Evolutionary conservation across 208 protist species (phyloP).

Genomic region (Porcisia deanei): DNA sequence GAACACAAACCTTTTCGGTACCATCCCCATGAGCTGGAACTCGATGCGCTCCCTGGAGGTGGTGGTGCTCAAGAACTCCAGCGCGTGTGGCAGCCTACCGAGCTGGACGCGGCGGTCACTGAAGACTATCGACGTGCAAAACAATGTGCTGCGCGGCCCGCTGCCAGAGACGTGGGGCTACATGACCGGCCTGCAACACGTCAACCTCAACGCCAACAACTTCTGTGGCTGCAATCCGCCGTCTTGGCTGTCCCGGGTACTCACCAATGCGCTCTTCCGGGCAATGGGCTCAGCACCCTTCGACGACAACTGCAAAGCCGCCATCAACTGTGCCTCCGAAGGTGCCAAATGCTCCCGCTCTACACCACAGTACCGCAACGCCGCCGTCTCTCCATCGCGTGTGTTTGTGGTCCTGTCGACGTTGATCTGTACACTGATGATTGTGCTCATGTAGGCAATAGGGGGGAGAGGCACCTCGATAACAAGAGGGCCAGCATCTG

Average conservation of each 20-base stretch:
- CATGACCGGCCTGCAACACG: constrained; percentile 9
- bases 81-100: constrained; percentile 27
- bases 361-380: constrained; percentile 7
- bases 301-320: constrained; percentile 2
- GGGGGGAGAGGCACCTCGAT: background rate
- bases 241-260: constrained; percentile 11
- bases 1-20: constrained; percentile 23
- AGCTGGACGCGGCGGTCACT: constrained; percentile 18
- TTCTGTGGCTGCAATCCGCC: constrained; percentile 18
- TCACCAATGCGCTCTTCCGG: constrained; percentile 11
- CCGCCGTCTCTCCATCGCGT: background rate
- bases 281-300: constrained; percentile 10
- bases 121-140: constrained; percentile 13
- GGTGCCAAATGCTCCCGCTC: constrained; percentile 7
- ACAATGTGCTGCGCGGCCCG: constrained; percentile 18
- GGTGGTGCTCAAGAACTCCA: constrained; percentile 5
- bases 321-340: constrained; percentile 4
- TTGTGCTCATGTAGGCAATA: background rate
- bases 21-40: constrained; percentile 19
- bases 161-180: constrained; percentile 7
- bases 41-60: constrained; percentile 3
- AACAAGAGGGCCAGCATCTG: background rate
- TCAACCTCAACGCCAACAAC: constrained; percentile 19
- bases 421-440: background rate
- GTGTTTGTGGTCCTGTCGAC: background rate